These are phyloP conservation scores for Toxicodendron radicans DNA, from an alignment of 345 rosid genomes.

Conservation along the genomic window DNA sequence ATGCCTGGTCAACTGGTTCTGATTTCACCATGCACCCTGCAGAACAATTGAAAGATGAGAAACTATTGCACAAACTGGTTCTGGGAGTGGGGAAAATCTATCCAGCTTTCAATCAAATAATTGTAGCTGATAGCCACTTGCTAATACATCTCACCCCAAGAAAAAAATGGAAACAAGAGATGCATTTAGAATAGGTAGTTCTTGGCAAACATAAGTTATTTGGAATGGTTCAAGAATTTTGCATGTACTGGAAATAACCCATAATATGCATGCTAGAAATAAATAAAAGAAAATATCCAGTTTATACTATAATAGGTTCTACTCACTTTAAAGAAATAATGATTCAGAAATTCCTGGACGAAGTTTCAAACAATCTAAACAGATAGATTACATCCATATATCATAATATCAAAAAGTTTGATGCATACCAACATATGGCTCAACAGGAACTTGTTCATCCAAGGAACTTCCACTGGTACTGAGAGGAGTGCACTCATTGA, in stretches of 20 bases:
- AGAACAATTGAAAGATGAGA: constrained; percentile 18
- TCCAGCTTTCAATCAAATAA: neutral
- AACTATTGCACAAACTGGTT: neutral
- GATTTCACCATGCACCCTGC: constrained; percentile 47
- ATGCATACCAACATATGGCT: constrained; percentile 45
- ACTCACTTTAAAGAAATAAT: neutral
- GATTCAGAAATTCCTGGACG: neutral
- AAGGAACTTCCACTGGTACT: constrained; percentile 58
- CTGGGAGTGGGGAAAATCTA: neutral
- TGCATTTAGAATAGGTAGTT: neutral
- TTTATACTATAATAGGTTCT: neutral
- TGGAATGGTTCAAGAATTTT: neutral
- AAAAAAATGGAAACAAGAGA: neutral
- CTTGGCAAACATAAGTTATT: neutral
- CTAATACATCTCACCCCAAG: neutral
- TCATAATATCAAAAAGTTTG: constrained; percentile 5
- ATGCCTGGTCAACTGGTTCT: constrained; percentile 38
- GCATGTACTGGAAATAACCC: neutral
- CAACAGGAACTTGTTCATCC: constrained; percentile 55
- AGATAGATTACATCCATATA: constrained; percentile 3
- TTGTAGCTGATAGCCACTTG: neutral
- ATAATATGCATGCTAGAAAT: neutral
- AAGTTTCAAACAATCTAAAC: constrained; percentile 4
- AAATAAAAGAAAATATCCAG: neutral
- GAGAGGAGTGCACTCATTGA: constrained; percentile 53